Evolutionary conservation across 1,284 basidiomycete genomes (phyloP).

Genomic region (Ganoderma resinaceum): DNA sequence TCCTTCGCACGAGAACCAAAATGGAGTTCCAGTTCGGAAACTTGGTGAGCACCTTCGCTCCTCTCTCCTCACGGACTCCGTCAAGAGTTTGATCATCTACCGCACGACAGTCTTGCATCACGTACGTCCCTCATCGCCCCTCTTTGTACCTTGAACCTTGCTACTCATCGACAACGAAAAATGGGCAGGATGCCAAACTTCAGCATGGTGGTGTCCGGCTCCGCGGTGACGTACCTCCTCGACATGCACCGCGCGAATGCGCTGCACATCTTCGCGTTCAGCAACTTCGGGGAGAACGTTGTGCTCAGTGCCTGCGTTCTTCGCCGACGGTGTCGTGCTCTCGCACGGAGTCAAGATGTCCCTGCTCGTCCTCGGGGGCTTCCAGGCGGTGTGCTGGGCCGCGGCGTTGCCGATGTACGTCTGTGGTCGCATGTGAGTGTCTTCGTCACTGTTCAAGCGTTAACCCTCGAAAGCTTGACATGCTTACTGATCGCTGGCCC

Average conservation of each 20-base stretch:
- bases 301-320: constrained; percentile 54
- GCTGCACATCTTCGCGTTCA: constrained; percentile 50
- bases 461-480: fast-evolving
- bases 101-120: no score
- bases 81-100: no score
- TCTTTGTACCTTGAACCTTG: no score
- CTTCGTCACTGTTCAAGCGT: background rate
- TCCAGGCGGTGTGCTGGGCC: constrained; percentile 49
- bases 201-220: constrained; percentile 49
- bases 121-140: constrained; percentile 37
- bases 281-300: constrained; percentile 53
- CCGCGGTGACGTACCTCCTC: constrained; percentile 52
- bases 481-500: constrained; percentile 7
- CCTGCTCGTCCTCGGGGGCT: constrained; percentile 46
- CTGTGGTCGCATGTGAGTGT: constrained; percentile 46
- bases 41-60: no score
- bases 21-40: no score
- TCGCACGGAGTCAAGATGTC: constrained; percentile 46
- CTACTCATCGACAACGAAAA: no score
- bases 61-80: no score
- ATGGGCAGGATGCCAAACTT: constrained; percentile 47
- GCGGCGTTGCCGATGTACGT: constrained; percentile 50
- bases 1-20: no score
- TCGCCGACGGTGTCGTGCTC: constrained; percentile 52
- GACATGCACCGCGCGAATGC: constrained; percentile 50